phyloP scores from a whole-genome alignment of 352 stramenopile genomes.

The Blastocystis sp. region DNA sequence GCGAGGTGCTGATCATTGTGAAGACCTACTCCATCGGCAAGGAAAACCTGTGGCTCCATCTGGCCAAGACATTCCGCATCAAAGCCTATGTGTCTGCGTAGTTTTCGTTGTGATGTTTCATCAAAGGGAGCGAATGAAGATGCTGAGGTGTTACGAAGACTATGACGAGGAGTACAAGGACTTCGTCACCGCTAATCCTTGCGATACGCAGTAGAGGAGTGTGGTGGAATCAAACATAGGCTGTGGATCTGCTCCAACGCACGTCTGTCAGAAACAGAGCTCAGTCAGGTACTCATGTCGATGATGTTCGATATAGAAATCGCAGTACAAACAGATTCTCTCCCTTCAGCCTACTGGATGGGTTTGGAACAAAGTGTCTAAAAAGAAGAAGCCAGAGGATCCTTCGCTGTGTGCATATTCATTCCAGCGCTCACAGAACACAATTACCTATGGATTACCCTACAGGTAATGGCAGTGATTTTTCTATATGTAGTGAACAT shows the following conservation, averaged over 20 bases:
- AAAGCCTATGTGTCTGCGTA: not conserved
- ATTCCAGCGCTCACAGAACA: not conserved
- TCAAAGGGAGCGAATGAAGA: not conserved
- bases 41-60: constrained; percentile 18
- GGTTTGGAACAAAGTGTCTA: not conserved
- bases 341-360: not conserved
- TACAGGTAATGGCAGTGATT: not conserved
- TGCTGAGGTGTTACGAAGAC: not conserved
- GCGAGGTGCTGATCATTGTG: not conserved
- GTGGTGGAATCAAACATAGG: not conserved
- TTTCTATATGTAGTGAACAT: not conserved
- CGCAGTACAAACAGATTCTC: not conserved
- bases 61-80: not conserved
- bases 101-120: not conserved
- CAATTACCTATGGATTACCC: not conserved
- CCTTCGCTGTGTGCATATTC: not conserved
- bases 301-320: not conserved
- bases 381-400: constrained; percentile 9
- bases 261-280: not conserved
- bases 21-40: not conserved
- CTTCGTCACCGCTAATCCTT: not conserved
- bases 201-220: not conserved
- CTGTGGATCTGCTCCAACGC: not conserved
- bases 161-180: not conserved
- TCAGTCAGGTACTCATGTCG: not conserved